phyloP scores from a whole-genome alignment of 345 rosid genomes.

The Clausena lansium region DNA sequence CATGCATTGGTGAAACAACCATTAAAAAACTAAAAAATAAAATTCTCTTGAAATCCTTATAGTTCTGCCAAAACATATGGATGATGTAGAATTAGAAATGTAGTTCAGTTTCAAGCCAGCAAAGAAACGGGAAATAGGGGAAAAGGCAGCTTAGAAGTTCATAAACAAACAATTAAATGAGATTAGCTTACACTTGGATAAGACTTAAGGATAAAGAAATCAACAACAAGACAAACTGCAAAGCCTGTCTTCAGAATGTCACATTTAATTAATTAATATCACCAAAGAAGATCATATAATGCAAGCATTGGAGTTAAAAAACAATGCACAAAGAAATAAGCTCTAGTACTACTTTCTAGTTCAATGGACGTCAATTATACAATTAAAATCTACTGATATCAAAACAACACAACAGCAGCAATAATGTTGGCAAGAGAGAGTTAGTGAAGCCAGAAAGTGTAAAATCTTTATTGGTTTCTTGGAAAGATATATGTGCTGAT shows the following conservation, averaged over 20 bases:
- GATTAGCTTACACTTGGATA: constrained; percentile 6
- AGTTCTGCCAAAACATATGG: constrained; percentile 16
- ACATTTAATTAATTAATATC: background rate
- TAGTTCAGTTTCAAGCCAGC: constrained; percentile 25
- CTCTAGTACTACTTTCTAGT: background rate
- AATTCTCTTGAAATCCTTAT: constrained; percentile 18
- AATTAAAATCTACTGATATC: too few relatives aligned
- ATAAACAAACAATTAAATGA: constrained; percentile 29
- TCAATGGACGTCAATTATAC: background rate
- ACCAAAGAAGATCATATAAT: constrained; percentile 10
- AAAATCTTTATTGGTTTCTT: constrained; percentile 1
- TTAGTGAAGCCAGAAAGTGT: background rate
- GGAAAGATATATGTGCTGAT: background rate
- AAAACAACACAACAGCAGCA: background rate
- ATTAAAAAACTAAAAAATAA: background rate
- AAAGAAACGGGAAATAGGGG: constrained; percentile 35
- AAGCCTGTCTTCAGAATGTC: constrained; percentile 9
- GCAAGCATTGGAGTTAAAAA: constrained; percentile 8
- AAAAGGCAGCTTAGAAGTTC: constrained; percentile 32
- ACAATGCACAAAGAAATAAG: background rate
- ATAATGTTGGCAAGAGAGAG: background rate
- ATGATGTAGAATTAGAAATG: background rate
- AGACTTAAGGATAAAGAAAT: constrained; percentile 7
- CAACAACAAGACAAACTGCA: constrained; percentile 35
- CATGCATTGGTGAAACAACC: constrained; percentile 24